Base-by-base conservation (phyloP, 1,139 yeast genomes). In the Meyerozyma smithsonii region DNA sequence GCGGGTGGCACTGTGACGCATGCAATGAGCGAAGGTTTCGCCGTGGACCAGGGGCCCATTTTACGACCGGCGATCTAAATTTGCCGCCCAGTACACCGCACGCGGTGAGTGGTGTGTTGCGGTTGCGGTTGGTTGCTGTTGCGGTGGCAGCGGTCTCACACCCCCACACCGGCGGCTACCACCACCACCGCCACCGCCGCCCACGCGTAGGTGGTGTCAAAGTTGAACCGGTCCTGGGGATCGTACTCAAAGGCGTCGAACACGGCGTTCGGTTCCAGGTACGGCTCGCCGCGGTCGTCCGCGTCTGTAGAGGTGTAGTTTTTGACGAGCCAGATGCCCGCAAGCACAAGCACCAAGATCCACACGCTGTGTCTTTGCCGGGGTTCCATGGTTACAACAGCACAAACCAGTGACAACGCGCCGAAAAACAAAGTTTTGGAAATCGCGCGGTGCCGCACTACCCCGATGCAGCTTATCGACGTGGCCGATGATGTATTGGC, bases 201-300 rank as follows among this genome's bases (percentile, higher is more conserved):
- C 35, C 35, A 32, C 14, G 35, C 35, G 16, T 8, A 32, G 15
- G 17, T 32, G 8, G 25, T 32, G 10, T 32, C 17, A 17, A 18
- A 32, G 35, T 19, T 32, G 35, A 32, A 32, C 24, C 35, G 25
- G 16, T 32, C 35, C 10, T 17, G 12, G 4, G 35, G 35, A 17
- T 32, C 35, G 25, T 12, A 32, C 16, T 32, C 24, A 12, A 32
- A 32, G 2, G 20, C 12, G 8, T 19, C 35, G 10, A 32, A 32
- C 1, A 30, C 12, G 3, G 18, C 2, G 30, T 26, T 26, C 16
- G 17, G 30, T 10, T 12, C 30, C 30, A 26, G 30, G 12, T 26
- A 26, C 30, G 30, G 30, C 17, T 26, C 30, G 17, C 30, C 30
- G 4, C 30, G 30, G 8, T 26, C 30, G 30, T 26, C 16, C 6